These are phyloP conservation scores for Fraxinus excelsior DNA, from an alignment of 257 asterid species.

Conservation along the genomic window DNA sequence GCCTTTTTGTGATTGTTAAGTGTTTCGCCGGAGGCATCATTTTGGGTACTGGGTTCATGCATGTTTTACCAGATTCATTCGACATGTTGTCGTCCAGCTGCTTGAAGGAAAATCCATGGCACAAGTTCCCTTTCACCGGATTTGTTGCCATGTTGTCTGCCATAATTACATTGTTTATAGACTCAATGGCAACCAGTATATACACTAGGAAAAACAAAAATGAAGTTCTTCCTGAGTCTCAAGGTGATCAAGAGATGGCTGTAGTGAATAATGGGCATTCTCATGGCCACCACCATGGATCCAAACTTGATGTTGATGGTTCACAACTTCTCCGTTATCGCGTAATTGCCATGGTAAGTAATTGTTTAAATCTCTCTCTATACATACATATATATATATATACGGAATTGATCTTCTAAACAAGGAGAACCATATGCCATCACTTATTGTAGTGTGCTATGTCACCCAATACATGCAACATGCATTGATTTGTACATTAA, in stretches of 20 bases:
- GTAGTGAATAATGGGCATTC: constrained; percentile 1
- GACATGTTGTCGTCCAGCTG: constrained; percentile 56
- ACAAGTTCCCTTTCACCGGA: constrained; percentile 57
- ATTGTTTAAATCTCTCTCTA: not conserved
- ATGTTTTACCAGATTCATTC: constrained; percentile 63
- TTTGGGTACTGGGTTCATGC: constrained; percentile 64
- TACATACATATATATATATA: too few species aligned
- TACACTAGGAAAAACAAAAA: constrained; percentile 39
- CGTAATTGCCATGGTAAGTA: constrained; percentile 38
- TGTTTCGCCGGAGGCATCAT: constrained; percentile 62
- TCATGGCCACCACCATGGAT: constrained; percentile 29
- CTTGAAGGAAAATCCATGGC: constrained; percentile 54
- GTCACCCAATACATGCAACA: not conserved
- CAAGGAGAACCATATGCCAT: too few species aligned
- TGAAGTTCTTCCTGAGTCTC: not conserved
- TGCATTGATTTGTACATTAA: not conserved
- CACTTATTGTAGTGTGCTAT: too few species aligned
- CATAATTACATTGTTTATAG: constrained; percentile 46
- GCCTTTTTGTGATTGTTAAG: constrained; percentile 48
- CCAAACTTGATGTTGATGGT: constrained; percentile 21
- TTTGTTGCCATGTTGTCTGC: constrained; percentile 67
- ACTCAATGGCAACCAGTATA: constrained; percentile 58
- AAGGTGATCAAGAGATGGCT: constrained; percentile 31
- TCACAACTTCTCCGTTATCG: constrained; percentile 24
- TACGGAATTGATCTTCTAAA: too few species aligned